Evolutionary conservation across 768 basidiomycete genomes (phyloP).

Genomic region (Tephrocybe sp.): DNA sequence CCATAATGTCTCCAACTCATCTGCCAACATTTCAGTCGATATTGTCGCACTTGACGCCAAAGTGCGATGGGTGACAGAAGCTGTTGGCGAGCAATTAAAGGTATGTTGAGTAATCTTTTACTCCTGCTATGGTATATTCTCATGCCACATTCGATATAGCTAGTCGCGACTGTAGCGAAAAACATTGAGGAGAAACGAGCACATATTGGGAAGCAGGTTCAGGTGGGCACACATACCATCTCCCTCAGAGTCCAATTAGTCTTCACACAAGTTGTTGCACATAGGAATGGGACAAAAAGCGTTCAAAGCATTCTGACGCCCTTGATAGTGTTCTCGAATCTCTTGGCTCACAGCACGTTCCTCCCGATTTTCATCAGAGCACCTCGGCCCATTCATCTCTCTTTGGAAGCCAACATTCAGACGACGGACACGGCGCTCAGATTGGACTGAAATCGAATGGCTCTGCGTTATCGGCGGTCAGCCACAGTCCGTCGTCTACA

Average conservation of each 20-base stretch:
- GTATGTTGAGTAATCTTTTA: slow-evolving; percentile 36
- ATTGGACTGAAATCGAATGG: slow-evolving; percentile 16
- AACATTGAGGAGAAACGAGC: slow-evolving; percentile 70
- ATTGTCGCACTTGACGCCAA: slow-evolving; percentile 78
- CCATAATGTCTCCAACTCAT: slow-evolving; percentile 58
- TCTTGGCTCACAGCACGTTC: slow-evolving; percentile 69
- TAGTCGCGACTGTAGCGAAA: slow-evolving; percentile 72
- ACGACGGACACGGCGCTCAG: slow-evolving; percentile 30
- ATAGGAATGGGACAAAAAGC: slow-evolving; percentile 70
- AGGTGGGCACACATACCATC: slow-evolving; percentile 38
- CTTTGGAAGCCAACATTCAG: slow-evolving; percentile 75
- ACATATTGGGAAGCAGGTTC: slow-evolving; percentile 55
- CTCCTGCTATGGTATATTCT: background rate
- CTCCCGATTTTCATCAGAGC: slow-evolving; percentile 71
- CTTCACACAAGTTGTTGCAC: slow-evolving; percentile 1
- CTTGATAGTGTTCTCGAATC: slow-evolving; percentile 72
- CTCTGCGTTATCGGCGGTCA: slow-evolving; percentile 15
- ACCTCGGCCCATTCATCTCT: slow-evolving; percentile 62
- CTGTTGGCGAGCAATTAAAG: slow-evolving; percentile 74
- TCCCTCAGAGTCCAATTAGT: background rate
- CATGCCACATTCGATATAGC: slow-evolving; percentile 34
- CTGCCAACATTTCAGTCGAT: slow-evolving; percentile 65
- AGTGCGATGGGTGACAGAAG: slow-evolving; percentile 73
- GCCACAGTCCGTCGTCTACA: slow-evolving; percentile 43
- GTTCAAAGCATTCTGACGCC: slow-evolving; percentile 56